Conservation (phyloP, 78 protist species). For the Bigelowiella natans region DNA sequence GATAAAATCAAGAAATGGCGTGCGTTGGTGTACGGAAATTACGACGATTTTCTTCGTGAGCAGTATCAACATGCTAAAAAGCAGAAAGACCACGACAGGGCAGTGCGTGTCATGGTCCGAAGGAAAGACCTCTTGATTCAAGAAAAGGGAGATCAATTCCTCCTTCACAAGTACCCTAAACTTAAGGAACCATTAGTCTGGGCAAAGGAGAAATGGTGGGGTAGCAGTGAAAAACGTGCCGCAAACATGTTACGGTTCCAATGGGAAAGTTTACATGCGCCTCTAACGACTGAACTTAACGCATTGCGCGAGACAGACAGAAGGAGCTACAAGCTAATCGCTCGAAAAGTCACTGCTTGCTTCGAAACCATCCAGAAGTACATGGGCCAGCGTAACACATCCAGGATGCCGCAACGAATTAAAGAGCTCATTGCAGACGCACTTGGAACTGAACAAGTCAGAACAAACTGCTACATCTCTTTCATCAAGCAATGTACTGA, state of each 20-base stretch:
- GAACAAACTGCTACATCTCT: background rate
- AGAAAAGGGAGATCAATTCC: background rate
- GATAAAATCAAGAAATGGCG: background rate
- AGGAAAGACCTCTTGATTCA: background rate
- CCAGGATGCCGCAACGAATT: background rate
- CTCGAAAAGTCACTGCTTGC: too few species aligned
- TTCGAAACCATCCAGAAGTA: background rate
- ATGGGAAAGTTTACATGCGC: too few species aligned
- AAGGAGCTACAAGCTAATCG: too few species aligned
- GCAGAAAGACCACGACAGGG: background rate
- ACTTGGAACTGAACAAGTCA: background rate
- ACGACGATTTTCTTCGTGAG: background rate
- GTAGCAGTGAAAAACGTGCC: too few species aligned
- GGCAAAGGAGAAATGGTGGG: too few species aligned
- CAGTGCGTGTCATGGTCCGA: background rate
- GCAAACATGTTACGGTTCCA: too few species aligned
- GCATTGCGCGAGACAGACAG: too few species aligned
- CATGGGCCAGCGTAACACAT: background rate
- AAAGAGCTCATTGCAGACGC: background rate
- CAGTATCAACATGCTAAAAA: background rate
- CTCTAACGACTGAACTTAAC: too few species aligned
- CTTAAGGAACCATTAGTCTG: background rate
- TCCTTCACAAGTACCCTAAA: background rate
- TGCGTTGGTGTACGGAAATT: background rate
- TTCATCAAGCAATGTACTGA: background rate